phyloP scores from a whole-genome alignment of 2,329 filamentous ascomycete species.

The Fusarium sp. region DNA sequence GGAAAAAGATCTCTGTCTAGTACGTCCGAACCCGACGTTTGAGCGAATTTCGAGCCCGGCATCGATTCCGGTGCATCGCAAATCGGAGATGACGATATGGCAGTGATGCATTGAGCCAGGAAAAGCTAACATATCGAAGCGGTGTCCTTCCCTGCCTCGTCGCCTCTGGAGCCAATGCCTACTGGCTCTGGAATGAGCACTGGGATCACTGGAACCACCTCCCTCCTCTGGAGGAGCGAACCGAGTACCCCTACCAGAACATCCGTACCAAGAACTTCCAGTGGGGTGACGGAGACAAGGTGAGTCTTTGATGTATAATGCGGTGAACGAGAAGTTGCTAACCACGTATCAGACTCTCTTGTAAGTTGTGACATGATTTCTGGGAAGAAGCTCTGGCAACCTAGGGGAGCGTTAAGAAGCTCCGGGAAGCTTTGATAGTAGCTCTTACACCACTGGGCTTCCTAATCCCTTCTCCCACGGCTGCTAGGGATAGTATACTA shows the following conservation, averaged over 20 bases:
- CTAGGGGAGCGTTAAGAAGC: conserved; percentile 1
- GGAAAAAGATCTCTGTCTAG: conserved; percentile 97
- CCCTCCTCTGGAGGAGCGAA: conserved; percentile 86
- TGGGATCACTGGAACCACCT: conserved; percentile 95
- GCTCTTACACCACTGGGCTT: not conserved
- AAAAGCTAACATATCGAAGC: conserved; percentile 58
- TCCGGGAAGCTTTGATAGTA: conserved; percentile 12
- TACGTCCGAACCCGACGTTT: conserved; percentile 61
- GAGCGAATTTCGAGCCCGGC: conserved; percentile 42
- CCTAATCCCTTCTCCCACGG: not conserved
- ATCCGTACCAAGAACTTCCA: conserved; percentile 95
- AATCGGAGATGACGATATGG: conserved; percentile 19
- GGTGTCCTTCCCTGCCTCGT: conserved; percentile 77
- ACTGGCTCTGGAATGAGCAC: conserved; percentile 91
- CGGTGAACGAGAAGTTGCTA: conserved; percentile 33
- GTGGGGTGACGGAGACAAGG: conserved; percentile 97
- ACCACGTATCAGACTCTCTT: conserved; percentile 62
- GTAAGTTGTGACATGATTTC: conserved; percentile 43
- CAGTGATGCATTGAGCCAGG: conserved; percentile 8
- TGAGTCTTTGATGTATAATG: conserved; percentile 48
- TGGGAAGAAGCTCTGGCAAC: not conserved
- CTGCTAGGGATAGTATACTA: conserved; percentile 21
- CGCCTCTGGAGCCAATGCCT: conserved; percentile 82
- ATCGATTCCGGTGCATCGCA: conserved; percentile 28
- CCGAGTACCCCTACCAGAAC: conserved; percentile 98